Evolutionary conservation across 768 basidiomycete species (phyloP).

Genomic region (Sistotremastrum niveocremeum): DNA sequence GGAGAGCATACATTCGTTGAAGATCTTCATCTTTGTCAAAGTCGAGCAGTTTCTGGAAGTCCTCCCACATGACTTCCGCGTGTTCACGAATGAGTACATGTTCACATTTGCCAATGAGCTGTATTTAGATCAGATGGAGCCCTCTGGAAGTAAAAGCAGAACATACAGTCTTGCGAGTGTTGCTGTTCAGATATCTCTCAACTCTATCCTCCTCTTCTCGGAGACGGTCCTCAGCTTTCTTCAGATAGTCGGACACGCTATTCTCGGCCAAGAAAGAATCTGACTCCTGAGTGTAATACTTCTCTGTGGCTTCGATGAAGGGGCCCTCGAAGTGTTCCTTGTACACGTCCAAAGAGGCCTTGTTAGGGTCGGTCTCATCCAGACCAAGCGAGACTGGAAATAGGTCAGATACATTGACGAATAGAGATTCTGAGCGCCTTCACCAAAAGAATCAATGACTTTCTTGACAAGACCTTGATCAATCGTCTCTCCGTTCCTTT

Average conservation of each 20-base stretch:
- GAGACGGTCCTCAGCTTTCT: constrained; percentile 85
- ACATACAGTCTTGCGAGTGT: constrained; percentile 60
- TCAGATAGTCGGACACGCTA: constrained; percentile 87
- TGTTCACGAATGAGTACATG: constrained; percentile 84
- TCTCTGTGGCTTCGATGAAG: constrained; percentile 80
- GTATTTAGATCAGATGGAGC: neutral
- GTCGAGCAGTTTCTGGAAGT: constrained; percentile 81
- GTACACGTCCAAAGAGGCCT: constrained; percentile 88
- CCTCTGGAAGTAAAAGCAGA: too few species aligned
- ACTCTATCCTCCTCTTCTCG: constrained; percentile 93
- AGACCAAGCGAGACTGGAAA: constrained; percentile 67
- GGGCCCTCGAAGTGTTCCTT: constrained; percentile 79
- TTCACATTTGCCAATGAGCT: constrained; percentile 71
- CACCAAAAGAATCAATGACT: constrained; percentile 78
- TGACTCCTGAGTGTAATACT: constrained; percentile 87
- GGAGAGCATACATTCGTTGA: constrained; percentile 87
- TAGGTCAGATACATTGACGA: too few species aligned
- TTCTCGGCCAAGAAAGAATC: constrained; percentile 81
- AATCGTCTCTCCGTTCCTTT: constrained; percentile 88
- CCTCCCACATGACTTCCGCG: constrained; percentile 77
- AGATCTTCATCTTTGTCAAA: constrained; percentile 92
- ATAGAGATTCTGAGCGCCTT: too few species aligned
- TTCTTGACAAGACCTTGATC: constrained; percentile 89
- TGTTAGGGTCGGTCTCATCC: constrained; percentile 85
- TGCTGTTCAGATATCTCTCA: constrained; percentile 83